Percentiles rank a stretch among this genome's conserved stretches.
Evolutionary conservation across 2,329 filamentous ascomycete genomes (phyloP).

Genomic region (Colletotrichum kahawae): DNA sequence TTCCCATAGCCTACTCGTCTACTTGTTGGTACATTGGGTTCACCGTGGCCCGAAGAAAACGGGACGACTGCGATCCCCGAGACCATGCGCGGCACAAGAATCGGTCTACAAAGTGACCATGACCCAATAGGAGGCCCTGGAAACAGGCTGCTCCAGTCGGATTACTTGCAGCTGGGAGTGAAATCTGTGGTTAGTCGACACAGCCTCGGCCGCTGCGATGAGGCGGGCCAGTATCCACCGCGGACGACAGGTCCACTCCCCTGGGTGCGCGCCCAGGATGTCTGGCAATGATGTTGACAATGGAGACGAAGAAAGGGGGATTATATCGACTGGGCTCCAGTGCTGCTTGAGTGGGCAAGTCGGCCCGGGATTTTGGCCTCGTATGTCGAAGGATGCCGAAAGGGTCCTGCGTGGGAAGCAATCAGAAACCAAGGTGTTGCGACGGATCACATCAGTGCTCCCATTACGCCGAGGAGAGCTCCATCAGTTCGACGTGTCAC

Average conservation of each 20-base stretch:
- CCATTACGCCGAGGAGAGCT: background rate
- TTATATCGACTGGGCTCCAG: background rate
- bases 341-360: background rate
- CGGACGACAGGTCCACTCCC: background rate
- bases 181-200: background rate
- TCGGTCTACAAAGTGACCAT: background rate
- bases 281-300: background rate
- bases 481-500: background rate
- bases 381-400: background rate
- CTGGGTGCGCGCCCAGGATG: background rate
- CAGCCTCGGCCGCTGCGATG: background rate
- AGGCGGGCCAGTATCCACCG: background rate
- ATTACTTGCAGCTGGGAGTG: background rate
- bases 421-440: background rate
- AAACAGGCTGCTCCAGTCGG: background rate
- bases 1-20: background rate
- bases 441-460: background rate
- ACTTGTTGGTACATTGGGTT: background rate
- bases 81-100: background rate
- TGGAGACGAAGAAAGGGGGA: background rate
- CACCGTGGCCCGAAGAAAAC: background rate
- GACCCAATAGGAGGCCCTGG: background rate
- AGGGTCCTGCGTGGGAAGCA: background rate
- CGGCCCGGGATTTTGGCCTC: background rate
- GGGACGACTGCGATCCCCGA: background rate